Evolutionary conservation across 257 asterid species (phyloP).

Genomic region (Anisodus tanguticus): DNA sequence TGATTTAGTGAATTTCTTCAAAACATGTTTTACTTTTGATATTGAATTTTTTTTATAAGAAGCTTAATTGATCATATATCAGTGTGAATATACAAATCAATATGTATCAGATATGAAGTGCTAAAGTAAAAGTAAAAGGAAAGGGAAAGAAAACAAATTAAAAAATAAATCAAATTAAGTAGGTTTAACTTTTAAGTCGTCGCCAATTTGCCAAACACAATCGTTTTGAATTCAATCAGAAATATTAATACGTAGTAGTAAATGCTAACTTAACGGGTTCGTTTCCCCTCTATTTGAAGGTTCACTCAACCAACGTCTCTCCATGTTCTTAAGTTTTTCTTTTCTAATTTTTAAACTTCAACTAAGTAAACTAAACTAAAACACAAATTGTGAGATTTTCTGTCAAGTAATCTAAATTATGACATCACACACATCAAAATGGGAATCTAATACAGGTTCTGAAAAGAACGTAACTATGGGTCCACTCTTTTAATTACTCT

Average conservation of each 20-base stretch:
- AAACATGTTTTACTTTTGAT: background rate
- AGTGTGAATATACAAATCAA: background rate
- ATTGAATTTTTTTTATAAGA: background rate
- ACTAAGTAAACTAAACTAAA: background rate
- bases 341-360: background rate
- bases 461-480: background rate
- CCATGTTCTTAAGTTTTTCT: background rate
- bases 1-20: background rate
- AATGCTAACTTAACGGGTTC: slow-evolving; percentile 20
- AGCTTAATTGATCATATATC: background rate
- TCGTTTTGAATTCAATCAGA: background rate
- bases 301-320: slow-evolving; percentile 20
- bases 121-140: background rate
- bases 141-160: background rate
- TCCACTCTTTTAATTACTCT: no score
- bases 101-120: background rate
- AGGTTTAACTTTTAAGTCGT: background rate
- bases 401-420: background rate
- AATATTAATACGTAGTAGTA: background rate
- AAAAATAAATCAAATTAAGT: background rate
- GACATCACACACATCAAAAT: background rate
- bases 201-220: background rate
- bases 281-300: slow-evolving; percentile 6
- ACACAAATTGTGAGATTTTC: background rate
- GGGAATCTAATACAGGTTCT: background rate